Evolutionary conservation across 2,329 filamentous ascomycete genomes (phyloP).

Genomic region (Ambrosiella cleistominuta): DNA sequence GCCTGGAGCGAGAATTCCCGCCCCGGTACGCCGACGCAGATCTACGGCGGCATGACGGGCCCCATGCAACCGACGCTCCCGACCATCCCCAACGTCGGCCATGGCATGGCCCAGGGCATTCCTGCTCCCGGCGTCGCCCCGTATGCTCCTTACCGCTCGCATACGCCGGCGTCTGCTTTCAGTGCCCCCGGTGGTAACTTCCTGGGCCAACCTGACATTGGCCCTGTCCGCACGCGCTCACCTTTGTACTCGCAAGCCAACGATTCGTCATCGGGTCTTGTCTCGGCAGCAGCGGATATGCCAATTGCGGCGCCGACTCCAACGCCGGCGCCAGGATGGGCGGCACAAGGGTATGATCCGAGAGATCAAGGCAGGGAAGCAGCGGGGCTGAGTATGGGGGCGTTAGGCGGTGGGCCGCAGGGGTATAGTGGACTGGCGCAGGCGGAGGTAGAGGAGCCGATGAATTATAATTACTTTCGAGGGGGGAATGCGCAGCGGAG

Average conservation of each 20-base stretch:
- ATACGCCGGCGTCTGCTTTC: conserved; percentile 9
- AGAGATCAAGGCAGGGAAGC: conserved; percentile 12
- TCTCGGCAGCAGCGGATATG: conserved; percentile 35
- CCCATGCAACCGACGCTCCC: conserved; percentile 4
- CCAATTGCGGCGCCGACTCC: conserved; percentile 26
- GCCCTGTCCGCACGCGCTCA: conserved; percentile 23
- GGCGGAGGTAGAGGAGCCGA: conserved; percentile 31
- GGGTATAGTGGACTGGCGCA: conserved; percentile 44
- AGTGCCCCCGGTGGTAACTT: conserved; percentile 9
- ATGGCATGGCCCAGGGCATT: background rate
- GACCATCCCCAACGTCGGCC: conserved; percentile 4
- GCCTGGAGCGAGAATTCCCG: conserved; percentile 27
- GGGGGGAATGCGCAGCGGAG: conserved; percentile 18
- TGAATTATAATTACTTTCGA: conserved; percentile 41
- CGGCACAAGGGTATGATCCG: conserved; percentile 21
- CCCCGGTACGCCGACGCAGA: conserved; percentile 29
- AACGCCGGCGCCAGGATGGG: conserved; percentile 20
- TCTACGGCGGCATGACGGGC: conserved; percentile 16
- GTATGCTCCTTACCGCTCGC: conserved; percentile 15
- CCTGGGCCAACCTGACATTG: conserved; percentile 12
- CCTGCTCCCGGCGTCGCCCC: conserved; percentile 8
- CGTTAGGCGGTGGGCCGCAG: conserved; percentile 38
- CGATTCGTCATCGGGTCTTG: conserved; percentile 34
- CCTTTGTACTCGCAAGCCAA: conserved; percentile 35
- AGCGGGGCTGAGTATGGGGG: conserved; percentile 28